phyloP scores from a whole-genome alignment of 2,329 filamentous ascomycete genomes.

The Talaromyces sp. region DNA sequence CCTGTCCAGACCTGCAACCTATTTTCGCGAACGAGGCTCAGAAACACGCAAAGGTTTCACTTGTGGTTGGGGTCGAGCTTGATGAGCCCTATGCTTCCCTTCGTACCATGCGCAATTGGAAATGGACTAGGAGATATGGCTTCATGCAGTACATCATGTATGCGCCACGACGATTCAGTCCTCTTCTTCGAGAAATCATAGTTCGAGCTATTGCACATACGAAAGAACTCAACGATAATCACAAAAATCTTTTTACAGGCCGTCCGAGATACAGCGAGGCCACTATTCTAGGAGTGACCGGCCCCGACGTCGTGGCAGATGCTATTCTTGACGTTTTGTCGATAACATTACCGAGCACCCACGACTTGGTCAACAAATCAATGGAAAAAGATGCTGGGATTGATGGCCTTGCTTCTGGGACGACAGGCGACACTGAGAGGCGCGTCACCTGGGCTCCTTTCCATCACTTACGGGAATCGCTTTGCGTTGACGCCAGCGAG shows the following conservation, averaged over 20 bases:
- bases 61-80: slow-evolving; percentile 31
- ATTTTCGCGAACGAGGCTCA: background rate
- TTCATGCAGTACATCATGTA: slow-evolving; percentile 33
- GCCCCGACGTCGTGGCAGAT: slow-evolving; percentile 31
- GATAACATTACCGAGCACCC: slow-evolving; percentile 21
- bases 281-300: slow-evolving; percentile 27
- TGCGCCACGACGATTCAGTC: slow-evolving; percentile 32
- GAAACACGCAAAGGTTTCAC: slow-evolving; percentile 22
- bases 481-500: slow-evolving; percentile 20
- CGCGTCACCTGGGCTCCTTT: slow-evolving; percentile 34
- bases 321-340: slow-evolving; percentile 28
- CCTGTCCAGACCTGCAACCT: slow-evolving; percentile 22
- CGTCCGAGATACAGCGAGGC: slow-evolving; percentile 21
- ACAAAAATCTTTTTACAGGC: slow-evolving; percentile 11
- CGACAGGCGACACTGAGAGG: slow-evolving; percentile 10
- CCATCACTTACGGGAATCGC: slow-evolving; percentile 19
- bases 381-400: slow-evolving; percentile 18
- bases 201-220: slow-evolving; percentile 29
- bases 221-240: slow-evolving; percentile 18
- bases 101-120: slow-evolving; percentile 27
- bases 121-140: slow-evolving; percentile 30
- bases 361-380: slow-evolving; percentile 22
- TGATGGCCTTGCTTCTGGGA: slow-evolving; percentile 15
- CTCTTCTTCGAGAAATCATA: slow-evolving; percentile 26
- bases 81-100: slow-evolving; percentile 32